Evolutionary conservation across 768 basidiomycete species (phyloP).

Genomic region (Rhizopogon rudus): DNA sequence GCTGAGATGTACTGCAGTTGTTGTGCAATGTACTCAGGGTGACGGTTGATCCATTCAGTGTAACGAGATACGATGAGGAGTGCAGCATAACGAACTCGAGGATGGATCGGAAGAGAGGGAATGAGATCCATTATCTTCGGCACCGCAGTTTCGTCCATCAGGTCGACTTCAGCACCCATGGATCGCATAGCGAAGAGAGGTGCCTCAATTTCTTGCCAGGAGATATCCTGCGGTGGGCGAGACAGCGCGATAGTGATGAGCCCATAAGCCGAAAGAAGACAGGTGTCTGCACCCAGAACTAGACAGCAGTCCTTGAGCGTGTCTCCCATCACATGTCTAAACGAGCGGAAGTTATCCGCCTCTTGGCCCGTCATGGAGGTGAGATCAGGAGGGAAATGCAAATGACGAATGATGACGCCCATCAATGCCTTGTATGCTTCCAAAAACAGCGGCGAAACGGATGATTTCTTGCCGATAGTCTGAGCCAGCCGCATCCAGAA

Average conservation of each 20-base stretch:
- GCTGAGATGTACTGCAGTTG: conserved; percentile 89
- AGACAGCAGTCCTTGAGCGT: conserved; percentile 98
- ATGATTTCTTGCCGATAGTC: conserved; percentile 71
- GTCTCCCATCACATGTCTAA: conserved; percentile 98
- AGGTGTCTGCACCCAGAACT: conserved; percentile 83
- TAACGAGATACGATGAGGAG: conserved; percentile 93
- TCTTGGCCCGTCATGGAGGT: conserved; percentile 71
- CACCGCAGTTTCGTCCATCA: conserved; percentile 76
- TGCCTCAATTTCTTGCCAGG: conserved; percentile 98
- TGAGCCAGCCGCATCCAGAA: conserved; percentile 99
- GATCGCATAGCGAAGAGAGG: conserved; percentile 97
- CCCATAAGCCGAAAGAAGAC: conserved; percentile 76
- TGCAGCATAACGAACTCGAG: conserved; percentile 91
- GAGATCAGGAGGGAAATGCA: conserved; percentile 84
- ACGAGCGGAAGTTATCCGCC: conserved; percentile 88
- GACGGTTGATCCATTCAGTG: conserved; percentile 92
- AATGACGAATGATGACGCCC: conserved; percentile 80
- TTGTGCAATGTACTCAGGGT: conserved; percentile 80
- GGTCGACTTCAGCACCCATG: conserved; percentile 93
- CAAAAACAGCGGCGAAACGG: conserved; percentile 69
- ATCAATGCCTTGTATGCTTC: conserved; percentile 84
- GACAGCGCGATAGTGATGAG: conserved; percentile 73
- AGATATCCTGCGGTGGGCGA: conserved; percentile 46
- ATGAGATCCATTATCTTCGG: conserved; percentile 96
- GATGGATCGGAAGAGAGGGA: conserved; percentile 84